Conservation (phyloP, 495 filamentous ascomycete genomes). For the Aspergillus hancockii region DNA sequence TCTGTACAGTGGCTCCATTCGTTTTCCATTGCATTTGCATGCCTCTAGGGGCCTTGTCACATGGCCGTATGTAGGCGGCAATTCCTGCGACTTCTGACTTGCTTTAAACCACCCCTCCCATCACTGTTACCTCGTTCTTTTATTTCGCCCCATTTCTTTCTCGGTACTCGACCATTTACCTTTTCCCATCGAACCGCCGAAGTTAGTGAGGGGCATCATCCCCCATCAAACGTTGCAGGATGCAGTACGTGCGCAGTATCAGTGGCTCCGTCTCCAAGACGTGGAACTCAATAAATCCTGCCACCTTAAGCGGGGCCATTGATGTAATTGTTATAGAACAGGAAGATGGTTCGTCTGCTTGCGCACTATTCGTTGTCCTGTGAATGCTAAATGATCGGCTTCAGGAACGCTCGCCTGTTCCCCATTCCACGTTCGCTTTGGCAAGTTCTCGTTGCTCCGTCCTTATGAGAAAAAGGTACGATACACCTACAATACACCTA, state of each 20-base stretch:
- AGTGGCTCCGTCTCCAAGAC: conserved; percentile 96
- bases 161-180: not conserved
- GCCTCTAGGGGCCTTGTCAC: conserved; percentile 39
- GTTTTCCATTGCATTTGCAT: conserved; percentile 25
- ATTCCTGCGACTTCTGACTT: conserved; percentile 31
- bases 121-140: conserved; percentile 18
- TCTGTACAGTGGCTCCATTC: conserved; percentile 14
- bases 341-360: conserved; percentile 69
- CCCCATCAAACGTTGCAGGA: conserved; percentile 40
- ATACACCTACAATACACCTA: not conserved
- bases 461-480: conserved; percentile 94
- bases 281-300: conserved; percentile 99
- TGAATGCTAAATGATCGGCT: conserved; percentile 5
- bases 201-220: conserved; percentile 21
- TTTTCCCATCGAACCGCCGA: conserved; percentile 10
- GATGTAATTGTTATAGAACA: conserved; percentile 99
- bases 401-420: conserved; percentile 79
- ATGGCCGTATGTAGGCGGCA: conserved; percentile 45
- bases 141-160: conserved; percentile 6
- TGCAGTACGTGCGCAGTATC: conserved; percentile 98
- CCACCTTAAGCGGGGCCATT: conserved; percentile 94
- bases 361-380: not conserved
- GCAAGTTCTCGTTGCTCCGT: conserved; percentile 93
- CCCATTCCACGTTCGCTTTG: conserved; percentile 98
- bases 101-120: conserved; percentile 14